Evolutionary conservation across 148 eudicot genomes (phyloP), one percentile per base, ranked within the genome.

Genomic region (Nyssa sinensis): DNA sequence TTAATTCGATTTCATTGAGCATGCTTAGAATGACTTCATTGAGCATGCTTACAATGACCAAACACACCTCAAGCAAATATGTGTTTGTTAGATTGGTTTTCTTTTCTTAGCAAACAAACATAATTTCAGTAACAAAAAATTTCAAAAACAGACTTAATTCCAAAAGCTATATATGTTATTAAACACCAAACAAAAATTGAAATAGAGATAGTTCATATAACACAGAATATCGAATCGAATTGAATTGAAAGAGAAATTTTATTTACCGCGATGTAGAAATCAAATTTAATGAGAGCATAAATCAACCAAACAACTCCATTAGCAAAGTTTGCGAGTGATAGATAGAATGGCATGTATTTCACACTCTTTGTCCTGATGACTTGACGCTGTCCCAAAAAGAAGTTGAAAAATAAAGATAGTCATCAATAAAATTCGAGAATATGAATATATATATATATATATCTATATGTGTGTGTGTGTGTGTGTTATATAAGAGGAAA

Each of bases 351-450:
- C 97, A 95, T 89, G 88, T 73, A 95, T 65, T 86, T 91, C 0
- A 95, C 99, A 49, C 96, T 95, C 82, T 87, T 90, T 0, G 96
- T 90, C 81, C 29, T 79, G 5, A 95, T 84, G 33, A 90, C 97
- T 30, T 30, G 58, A 14, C 66, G 51, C 97, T 93, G 84, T 29
- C 55, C 28, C 16, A 19, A 31, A 1, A 58, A n/a, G 10, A 33
- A 16, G 39, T 4, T 5, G 2, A 19, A 14, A 14, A 2, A 67
- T 3, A 47, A 17, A 30, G 5, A 72, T 21, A 29, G 23, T 73
- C 19, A 77, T 19, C 65, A 23, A 32, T 53, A n/a, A 4, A 53
- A 53, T 0, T 16, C 17, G 24, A 13, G 19, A 53, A 21, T 1
- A 53, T 1, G 3, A 71, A 29, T 23, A 9, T 10, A 59, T 2